Conservation (phyloP, 352 stramenopile species). For the Phytophthora sp. region DNA sequence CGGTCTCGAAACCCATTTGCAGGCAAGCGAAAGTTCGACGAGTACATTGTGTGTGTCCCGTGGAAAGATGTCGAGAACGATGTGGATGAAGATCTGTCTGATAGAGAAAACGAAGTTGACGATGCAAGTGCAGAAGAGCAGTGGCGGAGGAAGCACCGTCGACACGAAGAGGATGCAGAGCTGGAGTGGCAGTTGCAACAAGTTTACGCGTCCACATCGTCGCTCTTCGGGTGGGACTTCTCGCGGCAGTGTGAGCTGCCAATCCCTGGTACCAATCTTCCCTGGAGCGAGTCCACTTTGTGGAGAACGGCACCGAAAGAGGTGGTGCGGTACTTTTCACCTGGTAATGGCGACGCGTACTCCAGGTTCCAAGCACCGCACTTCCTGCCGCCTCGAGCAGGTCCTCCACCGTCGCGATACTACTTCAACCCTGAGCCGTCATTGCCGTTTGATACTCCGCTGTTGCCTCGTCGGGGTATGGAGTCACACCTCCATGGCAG, state of each 20-base stretch:
- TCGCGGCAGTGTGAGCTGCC: conserved; percentile 55
- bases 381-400: conserved; percentile 12
- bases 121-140: conserved; percentile 15
- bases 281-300: conserved; percentile 58
- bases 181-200: conserved; percentile 75
- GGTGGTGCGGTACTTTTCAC: conserved; percentile 77
- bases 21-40: conserved; percentile 76
- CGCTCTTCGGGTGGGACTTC: conserved; percentile 83
- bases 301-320: conserved; percentile 74
- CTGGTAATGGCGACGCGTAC: conserved; percentile 39
- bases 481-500: conserved; percentile 6
- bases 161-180: conserved; percentile 55
- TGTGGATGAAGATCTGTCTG: conserved; percentile 24
- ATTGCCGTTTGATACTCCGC: conserved; percentile 19
- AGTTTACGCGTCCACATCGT: conserved; percentile 75
- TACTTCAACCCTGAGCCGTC: conserved; percentile 46
- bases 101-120: conserved; percentile 35
- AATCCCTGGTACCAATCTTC: conserved; percentile 19
- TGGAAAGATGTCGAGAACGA: conserved; percentile 41
- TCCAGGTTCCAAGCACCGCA: conserved; percentile 33
- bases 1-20: conserved; percentile 11
- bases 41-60: conserved; percentile 65
- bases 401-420: conserved; percentile 45
- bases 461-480: conserved; percentile 19
- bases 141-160: conserved; percentile 40